Evolutionary conservation across 108 stramenopile species (phyloP).

Genomic region (Schizochytrium sp.): DNA sequence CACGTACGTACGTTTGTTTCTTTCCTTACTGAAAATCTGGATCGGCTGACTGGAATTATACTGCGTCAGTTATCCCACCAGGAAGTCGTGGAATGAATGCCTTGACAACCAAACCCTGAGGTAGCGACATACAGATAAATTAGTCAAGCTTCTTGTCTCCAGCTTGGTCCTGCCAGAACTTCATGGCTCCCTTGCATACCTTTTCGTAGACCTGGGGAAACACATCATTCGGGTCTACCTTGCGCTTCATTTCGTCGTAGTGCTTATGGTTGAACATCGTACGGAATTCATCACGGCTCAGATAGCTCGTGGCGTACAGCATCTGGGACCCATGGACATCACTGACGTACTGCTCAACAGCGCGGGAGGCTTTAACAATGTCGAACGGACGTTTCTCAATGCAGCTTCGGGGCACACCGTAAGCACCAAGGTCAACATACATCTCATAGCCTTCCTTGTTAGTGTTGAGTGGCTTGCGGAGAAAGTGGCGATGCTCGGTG

Average conservation of each 20-base stretch:
- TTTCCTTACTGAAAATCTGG: too few species aligned
- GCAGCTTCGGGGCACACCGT: constrained; percentile 72
- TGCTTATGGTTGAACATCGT: constrained; percentile 76
- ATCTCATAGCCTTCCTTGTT: constrained; percentile 68
- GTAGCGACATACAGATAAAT: neutral
- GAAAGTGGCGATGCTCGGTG: constrained; percentile 65
- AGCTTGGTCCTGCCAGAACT: constrained; percentile 23
- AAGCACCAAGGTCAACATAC: constrained; percentile 79
- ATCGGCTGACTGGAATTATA: too few species aligned
- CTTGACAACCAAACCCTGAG: too few species aligned
- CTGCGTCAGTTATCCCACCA: too few species aligned
- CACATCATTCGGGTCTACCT: constrained; percentile 71
- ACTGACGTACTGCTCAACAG: constrained; percentile 65
- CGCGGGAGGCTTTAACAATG: constrained; percentile 65
- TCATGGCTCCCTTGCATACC: constrained; percentile 65
- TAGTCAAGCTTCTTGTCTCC: constrained; percentile 43
- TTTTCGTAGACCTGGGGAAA: constrained; percentile 80
- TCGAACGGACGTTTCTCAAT: constrained; percentile 72
- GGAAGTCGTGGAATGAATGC: too few species aligned
- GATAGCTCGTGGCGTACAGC: constrained; percentile 76
- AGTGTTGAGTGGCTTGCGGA: neutral
- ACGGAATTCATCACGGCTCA: constrained; percentile 73
- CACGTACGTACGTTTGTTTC: too few species aligned
- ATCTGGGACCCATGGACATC: constrained; percentile 74
- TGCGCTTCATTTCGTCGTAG: constrained; percentile 69